Conservation (phyloP, 192 early-diverging fungal species). For the Coemansia umbellata region DNA sequence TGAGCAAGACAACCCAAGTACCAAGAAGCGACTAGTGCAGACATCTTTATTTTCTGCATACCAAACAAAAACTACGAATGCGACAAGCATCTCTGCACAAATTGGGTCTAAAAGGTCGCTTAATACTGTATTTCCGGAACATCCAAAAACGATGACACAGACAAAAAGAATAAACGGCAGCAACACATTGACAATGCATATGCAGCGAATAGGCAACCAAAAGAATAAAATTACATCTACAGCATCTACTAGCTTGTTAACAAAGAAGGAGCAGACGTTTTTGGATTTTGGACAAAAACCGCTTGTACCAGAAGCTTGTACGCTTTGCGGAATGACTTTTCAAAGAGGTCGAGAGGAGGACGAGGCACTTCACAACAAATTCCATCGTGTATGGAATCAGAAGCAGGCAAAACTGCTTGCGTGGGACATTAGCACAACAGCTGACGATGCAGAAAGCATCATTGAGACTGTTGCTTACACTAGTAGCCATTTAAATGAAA, state of each 20-base stretch:
- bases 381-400: conserved; percentile 35
- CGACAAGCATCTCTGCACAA: too few relatives aligned
- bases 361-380: conserved; percentile 32
- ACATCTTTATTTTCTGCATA: conserved; percentile 9
- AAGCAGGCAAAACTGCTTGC: conserved; percentile 8
- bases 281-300: conserved; percentile 50
- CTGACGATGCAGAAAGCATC: neutral
- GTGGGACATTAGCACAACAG: conserved; percentile 4
- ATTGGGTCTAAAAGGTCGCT: neutral
- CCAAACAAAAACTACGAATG: neutral
- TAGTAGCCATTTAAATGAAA: neutral
- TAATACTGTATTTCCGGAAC: neutral
- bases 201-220: neutral
- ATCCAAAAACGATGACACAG: neutral
- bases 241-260: neutral
- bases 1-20: neutral
- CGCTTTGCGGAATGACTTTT: conserved; percentile 45
- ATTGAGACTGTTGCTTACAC: conserved; percentile 7
- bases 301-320: conserved; percentile 21
- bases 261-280: conserved; percentile 42
- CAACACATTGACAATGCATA: too few relatives aligned
- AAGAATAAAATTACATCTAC: neutral
- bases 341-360: conserved; percentile 47
- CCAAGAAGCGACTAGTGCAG: conserved; percentile 32
- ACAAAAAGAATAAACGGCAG: neutral